Conservation (phyloP, 1,284 basidiomycete species). For the Ganoderma lucidum region DNA sequence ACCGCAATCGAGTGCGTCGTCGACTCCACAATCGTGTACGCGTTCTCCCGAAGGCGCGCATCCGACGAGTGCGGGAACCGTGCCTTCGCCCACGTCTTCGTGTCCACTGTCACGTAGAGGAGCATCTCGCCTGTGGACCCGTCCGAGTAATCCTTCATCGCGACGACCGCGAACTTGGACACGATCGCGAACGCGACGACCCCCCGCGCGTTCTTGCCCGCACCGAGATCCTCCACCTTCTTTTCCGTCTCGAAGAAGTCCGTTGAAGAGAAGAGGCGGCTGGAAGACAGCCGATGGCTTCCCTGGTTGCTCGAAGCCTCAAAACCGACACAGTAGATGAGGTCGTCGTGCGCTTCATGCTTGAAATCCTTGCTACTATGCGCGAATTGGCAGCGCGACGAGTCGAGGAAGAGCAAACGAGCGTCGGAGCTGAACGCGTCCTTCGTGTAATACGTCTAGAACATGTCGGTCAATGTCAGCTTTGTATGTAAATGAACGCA, state of each 20-base stretch:
- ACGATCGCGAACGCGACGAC: conserved; percentile 91
- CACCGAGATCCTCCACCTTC: conserved; percentile 83
- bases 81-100: conserved; percentile 82
- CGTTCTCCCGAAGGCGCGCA: conserved; percentile 84
- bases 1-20: conserved; percentile 94
- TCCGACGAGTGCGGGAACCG: conserved; percentile 88
- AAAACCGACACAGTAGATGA: conserved; percentile 89
- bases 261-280: conserved; percentile 79
- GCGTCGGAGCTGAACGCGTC: conserved; percentile 77
- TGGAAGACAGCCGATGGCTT: conserved; percentile 66
- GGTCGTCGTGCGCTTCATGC: conserved; percentile 72
- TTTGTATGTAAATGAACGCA: too few species aligned
- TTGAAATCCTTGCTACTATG: conserved; percentile 83
- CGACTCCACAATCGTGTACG: conserved; percentile 95
- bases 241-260: conserved; percentile 81
- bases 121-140: conserved; percentile 74
- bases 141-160: conserved; percentile 70
- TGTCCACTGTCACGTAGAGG: conserved; percentile 87
- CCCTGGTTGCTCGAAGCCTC: conserved; percentile 63
- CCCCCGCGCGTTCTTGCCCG: conserved; percentile 83
- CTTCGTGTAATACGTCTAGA: conserved; percentile 85
- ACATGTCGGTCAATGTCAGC: neutral
- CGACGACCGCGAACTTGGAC: conserved; percentile 90
- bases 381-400: conserved; percentile 85
- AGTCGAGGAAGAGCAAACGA: conserved; percentile 70